Conservation (phyloP, 2,329 filamentous ascomycete species). For the Sclerotiophoma versabilis region DNA sequence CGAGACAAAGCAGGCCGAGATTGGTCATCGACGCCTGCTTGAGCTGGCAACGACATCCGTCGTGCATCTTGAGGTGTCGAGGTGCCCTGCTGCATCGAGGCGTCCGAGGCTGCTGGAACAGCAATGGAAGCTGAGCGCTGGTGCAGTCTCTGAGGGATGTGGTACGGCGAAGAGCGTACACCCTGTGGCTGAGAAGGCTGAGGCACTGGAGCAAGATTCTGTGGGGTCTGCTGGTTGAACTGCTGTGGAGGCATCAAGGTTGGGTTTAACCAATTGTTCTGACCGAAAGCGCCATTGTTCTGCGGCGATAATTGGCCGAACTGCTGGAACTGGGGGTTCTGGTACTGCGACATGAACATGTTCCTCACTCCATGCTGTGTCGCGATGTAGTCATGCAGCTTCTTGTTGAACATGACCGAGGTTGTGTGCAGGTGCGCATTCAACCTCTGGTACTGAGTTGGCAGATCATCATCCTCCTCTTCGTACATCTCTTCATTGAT, state of each 20-base stretch:
- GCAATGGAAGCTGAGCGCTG: conserved; percentile 56
- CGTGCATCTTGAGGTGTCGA: conserved; percentile 39
- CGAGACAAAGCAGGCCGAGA: conserved; percentile 29
- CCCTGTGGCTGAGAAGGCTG: conserved; percentile 35
- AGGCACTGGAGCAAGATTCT: conserved; percentile 25
- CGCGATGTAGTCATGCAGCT: conserved; percentile 65
- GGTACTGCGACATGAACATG: conserved; percentile 46
- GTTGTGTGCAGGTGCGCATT: conserved; percentile 68
- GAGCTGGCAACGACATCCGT: conserved; percentile 55
- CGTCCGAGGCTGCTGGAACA: conserved; percentile 47
- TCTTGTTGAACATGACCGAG: conserved; percentile 67
- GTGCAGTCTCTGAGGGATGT: conserved; percentile 53
- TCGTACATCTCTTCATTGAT: conserved; percentile 95
- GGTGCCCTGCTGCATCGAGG: conserved; percentile 27
- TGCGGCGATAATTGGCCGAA: conserved; percentile 29
- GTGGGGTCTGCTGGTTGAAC: conserved; percentile 38
- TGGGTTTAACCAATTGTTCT: conserved; percentile 40
- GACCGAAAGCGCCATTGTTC: conserved; percentile 29
- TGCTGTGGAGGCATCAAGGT: conserved; percentile 46
- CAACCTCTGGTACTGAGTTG: conserved; percentile 69
- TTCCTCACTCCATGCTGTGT: conserved; percentile 65
- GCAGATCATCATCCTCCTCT: conserved; percentile 85
- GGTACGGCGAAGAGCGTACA: conserved; percentile 55
- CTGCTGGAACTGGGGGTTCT: conserved; percentile 26
- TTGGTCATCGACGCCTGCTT: conserved; percentile 26